These are phyloP conservation scores for Glebionis coronaria DNA, from an alignment of 129 eudicot genomes.

Conservation along the genomic window DNA sequence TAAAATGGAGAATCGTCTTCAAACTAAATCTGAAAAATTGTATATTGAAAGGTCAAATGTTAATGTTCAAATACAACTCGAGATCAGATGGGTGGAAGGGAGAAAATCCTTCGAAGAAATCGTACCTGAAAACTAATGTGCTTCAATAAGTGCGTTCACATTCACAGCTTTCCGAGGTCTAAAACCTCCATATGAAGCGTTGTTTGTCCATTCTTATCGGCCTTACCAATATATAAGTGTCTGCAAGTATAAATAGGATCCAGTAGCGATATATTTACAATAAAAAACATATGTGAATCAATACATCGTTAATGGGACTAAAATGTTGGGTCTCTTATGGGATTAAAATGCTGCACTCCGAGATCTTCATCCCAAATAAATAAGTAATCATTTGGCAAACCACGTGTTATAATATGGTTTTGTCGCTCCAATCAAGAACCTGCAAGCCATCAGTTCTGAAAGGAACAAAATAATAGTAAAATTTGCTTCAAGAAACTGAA, in stretches of 20 bases:
- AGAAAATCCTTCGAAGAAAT: no score
- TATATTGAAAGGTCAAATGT: no score
- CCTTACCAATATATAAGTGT: slow-evolving; percentile 71
- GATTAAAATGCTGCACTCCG: slow-evolving; percentile 77
- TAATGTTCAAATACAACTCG: no score
- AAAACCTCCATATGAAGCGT: no score
- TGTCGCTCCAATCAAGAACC: slow-evolving; percentile 79
- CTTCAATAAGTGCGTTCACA: no score
- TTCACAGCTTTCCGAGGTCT: no score
- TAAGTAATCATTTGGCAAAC: slow-evolving; percentile 90
- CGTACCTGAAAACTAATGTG: no score
- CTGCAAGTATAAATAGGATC: slow-evolving; percentile 27
- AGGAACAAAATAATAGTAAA: slow-evolving; percentile 83
- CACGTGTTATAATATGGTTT: slow-evolving; percentile 49
- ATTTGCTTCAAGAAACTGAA: no score
- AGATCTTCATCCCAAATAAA: slow-evolving; percentile 97
- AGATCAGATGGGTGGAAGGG: no score
- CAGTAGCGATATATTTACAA: not conserved
- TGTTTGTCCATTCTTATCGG: slow-evolving; percentile 20
- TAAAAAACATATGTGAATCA: not conserved
- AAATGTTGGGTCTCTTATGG: slow-evolving; percentile 52
- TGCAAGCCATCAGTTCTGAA: slow-evolving; percentile 81
- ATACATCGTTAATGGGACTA: no score
- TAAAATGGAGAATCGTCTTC: no score
- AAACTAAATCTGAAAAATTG: no score